These are phyloP conservation scores for Mycosarcoma maydis DNA, from an alignment of 1,284 basidiomycete genomes.

Conservation along the genomic window DNA sequence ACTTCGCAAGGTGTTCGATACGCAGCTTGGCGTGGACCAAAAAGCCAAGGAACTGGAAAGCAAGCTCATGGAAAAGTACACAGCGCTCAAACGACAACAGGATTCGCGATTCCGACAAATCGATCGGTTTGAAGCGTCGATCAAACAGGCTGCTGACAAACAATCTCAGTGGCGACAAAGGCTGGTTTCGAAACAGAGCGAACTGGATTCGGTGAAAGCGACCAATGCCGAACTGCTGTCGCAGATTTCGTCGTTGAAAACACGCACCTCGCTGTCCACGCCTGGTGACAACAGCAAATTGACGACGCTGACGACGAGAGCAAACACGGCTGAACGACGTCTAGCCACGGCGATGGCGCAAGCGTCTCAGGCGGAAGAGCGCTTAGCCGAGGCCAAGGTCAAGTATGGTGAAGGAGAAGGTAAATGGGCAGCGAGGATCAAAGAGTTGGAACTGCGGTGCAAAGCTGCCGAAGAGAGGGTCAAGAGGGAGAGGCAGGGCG, in stretches of 20 bases:
- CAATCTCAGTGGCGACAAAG: slow-evolving; percentile 88
- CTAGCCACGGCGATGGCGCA: slow-evolving; percentile 83
- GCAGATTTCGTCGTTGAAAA: slow-evolving; percentile 77
- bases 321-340: slow-evolving; percentile 74
- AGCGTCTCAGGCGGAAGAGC: slow-evolving; percentile 81
- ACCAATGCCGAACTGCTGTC: slow-evolving; percentile 80
- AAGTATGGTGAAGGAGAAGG: slow-evolving; percentile 55
- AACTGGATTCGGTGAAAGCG: slow-evolving; percentile 74
- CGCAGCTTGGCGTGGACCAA: slow-evolving; percentile 86
- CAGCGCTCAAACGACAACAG: slow-evolving; percentile 83
- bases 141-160: slow-evolving; percentile 83
- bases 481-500: slow-evolving; percentile 92
- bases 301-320: slow-evolving; percentile 49
- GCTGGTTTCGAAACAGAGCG: slow-evolving; percentile 82
- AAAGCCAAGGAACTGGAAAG: slow-evolving; percentile 82
- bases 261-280: slow-evolving; percentile 61
- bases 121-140: slow-evolving; percentile 87
- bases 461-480: slow-evolving; percentile 89
- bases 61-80: slow-evolving; percentile 76
- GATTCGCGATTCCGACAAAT: slow-evolving; percentile 89
- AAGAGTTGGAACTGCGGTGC: slow-evolving; percentile 82
- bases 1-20: slow-evolving; percentile 81
- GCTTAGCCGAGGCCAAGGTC: slow-evolving; percentile 81
- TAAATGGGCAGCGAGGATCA: slow-evolving; percentile 61
- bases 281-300: slow-evolving; percentile 54